Conservation (phyloP, 2,329 filamentous ascomycete genomes). For the Lomentospora prolificans region DNA sequence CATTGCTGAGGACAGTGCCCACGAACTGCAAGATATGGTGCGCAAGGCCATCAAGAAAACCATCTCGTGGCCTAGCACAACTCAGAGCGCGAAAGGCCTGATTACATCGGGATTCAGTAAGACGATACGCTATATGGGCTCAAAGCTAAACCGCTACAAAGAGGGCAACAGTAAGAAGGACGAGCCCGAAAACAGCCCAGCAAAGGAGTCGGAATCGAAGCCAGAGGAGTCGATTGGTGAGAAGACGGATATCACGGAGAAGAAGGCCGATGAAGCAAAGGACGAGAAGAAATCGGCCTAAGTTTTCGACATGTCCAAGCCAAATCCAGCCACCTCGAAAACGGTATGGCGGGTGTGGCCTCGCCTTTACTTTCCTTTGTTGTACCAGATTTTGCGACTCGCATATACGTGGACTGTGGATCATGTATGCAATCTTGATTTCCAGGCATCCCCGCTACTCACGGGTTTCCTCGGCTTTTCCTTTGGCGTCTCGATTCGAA, state of each 20-base stretch:
- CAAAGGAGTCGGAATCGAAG: not conserved
- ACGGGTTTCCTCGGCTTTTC: too few relatives aligned
- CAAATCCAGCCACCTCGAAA: too few relatives aligned
- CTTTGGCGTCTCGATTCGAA: too few relatives aligned
- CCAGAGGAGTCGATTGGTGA: not conserved
- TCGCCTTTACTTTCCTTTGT: too few relatives aligned
- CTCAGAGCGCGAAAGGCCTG: constrained; percentile 75
- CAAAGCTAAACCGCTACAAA: constrained; percentile 65
- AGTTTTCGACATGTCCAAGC: too few relatives aligned
- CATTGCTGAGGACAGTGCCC: constrained; percentile 61
- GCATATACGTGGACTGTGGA: too few relatives aligned
- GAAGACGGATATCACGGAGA: not conserved
- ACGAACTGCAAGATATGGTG: constrained; percentile 61
- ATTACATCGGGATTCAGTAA: constrained; percentile 66
- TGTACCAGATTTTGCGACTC: too few relatives aligned
- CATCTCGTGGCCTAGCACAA: constrained; percentile 83
- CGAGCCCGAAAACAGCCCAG: not conserved
- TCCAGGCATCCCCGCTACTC: too few relatives aligned
- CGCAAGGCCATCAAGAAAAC: constrained; percentile 74
- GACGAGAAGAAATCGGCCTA: constrained; percentile 3
- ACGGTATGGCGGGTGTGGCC: too few relatives aligned
- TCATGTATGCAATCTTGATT: too few relatives aligned
- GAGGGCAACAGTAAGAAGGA: constrained; percentile 25
- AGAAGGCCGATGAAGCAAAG: not conserved
- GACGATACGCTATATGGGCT: constrained; percentile 65